phyloP scores from a whole-genome alignment of 176 grass and related monocot genomes.

The Rhynchospora tenuis region DNA sequence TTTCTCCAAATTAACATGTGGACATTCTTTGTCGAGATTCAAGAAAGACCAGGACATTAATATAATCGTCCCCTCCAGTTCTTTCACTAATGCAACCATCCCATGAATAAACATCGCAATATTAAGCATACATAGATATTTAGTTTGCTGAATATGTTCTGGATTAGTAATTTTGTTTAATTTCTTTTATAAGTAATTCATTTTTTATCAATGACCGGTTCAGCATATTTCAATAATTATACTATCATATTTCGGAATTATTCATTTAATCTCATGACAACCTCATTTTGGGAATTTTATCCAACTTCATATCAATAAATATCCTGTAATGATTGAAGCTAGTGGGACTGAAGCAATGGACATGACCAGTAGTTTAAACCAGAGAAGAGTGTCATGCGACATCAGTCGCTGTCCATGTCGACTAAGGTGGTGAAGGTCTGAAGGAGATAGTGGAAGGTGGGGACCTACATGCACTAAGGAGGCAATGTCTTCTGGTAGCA shows the following conservation, averaged over 20 bases:
- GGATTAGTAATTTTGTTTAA: neutral
- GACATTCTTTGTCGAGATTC: neutral
- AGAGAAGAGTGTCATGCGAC: neutral
- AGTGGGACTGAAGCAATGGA: neutral
- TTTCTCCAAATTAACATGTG: conserved; percentile 12
- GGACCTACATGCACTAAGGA: neutral
- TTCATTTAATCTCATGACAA: too few relatives aligned
- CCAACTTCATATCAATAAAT: too few relatives aligned
- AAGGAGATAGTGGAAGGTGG: conserved; percentile 18
- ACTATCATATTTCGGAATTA: too few relatives aligned
- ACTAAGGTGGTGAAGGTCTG: neutral
- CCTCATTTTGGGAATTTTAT: too few relatives aligned
- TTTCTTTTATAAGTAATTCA: too few relatives aligned
- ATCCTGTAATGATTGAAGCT: too few relatives aligned
- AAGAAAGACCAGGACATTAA: neutral
- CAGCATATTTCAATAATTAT: too few relatives aligned
- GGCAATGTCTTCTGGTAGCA: neutral
- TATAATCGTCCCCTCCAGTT: neutral
- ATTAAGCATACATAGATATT: neutral
- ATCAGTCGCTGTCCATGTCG: neutral
- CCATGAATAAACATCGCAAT: neutral
- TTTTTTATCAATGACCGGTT: too few relatives aligned
- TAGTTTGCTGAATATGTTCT: neutral
- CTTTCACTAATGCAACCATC: neutral
- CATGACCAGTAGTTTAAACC: neutral